Evolutionary conservation across 1,139 yeast genomes (phyloP).

Genomic region (Yamadazyma pseudoaaseri): DNA sequence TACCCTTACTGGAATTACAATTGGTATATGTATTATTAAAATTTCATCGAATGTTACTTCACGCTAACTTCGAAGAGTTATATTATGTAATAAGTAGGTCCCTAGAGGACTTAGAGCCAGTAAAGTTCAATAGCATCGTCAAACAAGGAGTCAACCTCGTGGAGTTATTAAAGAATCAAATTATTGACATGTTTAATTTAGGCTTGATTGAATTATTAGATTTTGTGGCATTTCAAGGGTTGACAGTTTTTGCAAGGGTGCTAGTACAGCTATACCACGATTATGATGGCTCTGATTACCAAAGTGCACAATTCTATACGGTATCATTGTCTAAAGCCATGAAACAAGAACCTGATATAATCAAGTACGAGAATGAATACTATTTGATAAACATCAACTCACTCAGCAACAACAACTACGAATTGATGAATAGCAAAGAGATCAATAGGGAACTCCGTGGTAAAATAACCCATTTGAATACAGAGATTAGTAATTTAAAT

Average conservation of each 20-base stretch:
- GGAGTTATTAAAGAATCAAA: conserved; percentile 22
- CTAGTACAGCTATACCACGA: conserved; percentile 26
- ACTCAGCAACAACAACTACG: conserved; percentile 38
- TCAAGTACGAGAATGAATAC: conserved; percentile 46
- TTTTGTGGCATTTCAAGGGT: conserved; percentile 41
- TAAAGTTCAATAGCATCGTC: conserved; percentile 32
- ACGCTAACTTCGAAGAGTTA: conserved; percentile 35
- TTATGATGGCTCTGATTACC: not conserved
- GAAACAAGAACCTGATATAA: conserved; percentile 26
- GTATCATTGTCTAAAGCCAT: conserved; percentile 15
- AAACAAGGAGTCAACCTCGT: conserved; percentile 38
- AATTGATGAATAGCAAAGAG: conserved; percentile 39
- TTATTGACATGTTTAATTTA: conserved; percentile 23
- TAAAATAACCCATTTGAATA: conserved; percentile 27
- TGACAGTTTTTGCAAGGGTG: conserved; percentile 28
- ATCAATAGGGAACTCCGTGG: conserved; percentile 33
- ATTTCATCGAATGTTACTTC: conserved; percentile 28
- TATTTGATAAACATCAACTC: conserved; percentile 43
- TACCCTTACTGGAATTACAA: conserved; percentile 20
- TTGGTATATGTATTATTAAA: conserved; percentile 34
- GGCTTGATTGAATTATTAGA: conserved; percentile 22
- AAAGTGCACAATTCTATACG: not conserved
- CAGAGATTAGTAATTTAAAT: conserved; percentile 31
- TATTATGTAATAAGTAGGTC: conserved; percentile 37
- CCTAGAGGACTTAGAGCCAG: conserved; percentile 32